Percentiles rank a stretch among this genome's conserved stretches.
Conservation (phyloP, 1,284 basidiomycete species). For the Cryptococcus sp. region DNA sequence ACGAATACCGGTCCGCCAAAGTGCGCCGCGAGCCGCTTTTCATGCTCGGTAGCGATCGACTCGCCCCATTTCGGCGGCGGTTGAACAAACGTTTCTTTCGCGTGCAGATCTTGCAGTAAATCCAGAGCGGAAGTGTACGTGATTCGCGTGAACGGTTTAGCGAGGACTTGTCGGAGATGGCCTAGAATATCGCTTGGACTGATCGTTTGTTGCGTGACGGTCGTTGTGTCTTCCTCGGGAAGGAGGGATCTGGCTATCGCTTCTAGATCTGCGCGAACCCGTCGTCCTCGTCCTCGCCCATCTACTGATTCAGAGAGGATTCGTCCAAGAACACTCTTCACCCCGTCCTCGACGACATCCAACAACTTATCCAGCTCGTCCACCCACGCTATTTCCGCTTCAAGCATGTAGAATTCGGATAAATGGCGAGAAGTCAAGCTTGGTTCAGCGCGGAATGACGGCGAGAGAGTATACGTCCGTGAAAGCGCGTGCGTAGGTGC, state of each 20-base stretch:
- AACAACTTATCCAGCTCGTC: slow-evolving; percentile 61
- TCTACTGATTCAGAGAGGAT: slow-evolving; percentile 23
- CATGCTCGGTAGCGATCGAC: slow-evolving; percentile 83
- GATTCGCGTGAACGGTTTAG: slow-evolving; percentile 60
- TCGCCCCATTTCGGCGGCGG: slow-evolving; percentile 67
- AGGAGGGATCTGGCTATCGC: slow-evolving; percentile 13
- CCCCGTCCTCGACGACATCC: slow-evolving; percentile 67
- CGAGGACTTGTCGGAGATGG: slow-evolving; percentile 28
- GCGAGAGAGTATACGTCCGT: slow-evolving; percentile 86
- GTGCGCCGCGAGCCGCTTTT: slow-evolving; percentile 77
- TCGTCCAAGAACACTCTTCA: slow-evolving; percentile 28
- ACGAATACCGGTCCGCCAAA: slow-evolving; percentile 81
- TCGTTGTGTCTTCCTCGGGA: slow-evolving; percentile 4
- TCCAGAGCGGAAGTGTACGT: slow-evolving; percentile 76
- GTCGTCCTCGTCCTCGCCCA: slow-evolving; percentile 15
- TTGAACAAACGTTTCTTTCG: slow-evolving; percentile 58
- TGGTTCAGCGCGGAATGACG: slow-evolving; percentile 90
- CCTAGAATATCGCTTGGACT: slow-evolving; percentile 8
- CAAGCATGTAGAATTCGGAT: slow-evolving; percentile 98
- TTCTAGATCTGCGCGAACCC: slow-evolving; percentile 35
- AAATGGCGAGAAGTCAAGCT: slow-evolving; percentile 88
- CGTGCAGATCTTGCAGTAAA: slow-evolving; percentile 59
- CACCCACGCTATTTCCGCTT: slow-evolving; percentile 82
- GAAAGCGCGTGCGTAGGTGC: slow-evolving; percentile 75
- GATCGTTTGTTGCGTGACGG: background rate